Conservation (phyloP, 495 filamentous ascomycete genomes). For the Aspergillus diversus region DNA sequence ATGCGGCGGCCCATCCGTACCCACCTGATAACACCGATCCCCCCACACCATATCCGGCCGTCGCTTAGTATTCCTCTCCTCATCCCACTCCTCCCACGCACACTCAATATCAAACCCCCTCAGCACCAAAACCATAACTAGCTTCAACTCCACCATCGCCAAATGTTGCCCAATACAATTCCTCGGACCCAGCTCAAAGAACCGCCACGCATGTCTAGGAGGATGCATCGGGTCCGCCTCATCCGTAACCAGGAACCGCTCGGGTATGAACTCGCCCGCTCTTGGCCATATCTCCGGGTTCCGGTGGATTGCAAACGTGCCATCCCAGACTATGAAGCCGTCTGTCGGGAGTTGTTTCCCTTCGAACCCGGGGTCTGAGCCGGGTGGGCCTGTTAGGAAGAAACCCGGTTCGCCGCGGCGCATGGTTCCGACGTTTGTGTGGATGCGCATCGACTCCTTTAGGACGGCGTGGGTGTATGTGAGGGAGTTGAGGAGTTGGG, state of each 20-base stretch:
- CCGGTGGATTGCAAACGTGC: conserved; percentile 27
- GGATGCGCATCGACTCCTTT: conserved; percentile 52
- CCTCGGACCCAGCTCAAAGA: conserved; percentile 51
- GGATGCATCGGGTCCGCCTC: conserved; percentile 24
- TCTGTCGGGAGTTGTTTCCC: conserved; percentile 39
- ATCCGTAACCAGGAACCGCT: conserved; percentile 33
- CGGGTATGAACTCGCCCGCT: conserved; percentile 39
- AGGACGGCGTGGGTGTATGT: conserved; percentile 52
- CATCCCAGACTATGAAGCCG: conserved; percentile 25
- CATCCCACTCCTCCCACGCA: conserved; percentile 19
- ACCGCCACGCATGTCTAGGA: conserved; percentile 37
- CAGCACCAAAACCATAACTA: conserved; percentile 39
- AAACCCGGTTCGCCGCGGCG: conserved; percentile 36
- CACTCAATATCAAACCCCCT: conserved; percentile 34
- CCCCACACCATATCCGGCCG: background rate
- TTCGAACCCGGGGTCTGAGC: conserved; percentile 3
- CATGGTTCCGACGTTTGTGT: conserved; percentile 42
- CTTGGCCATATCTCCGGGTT: conserved; percentile 33
- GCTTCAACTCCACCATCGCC: conserved; percentile 41
- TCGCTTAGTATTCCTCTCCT: background rate
- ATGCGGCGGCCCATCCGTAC: background rate
- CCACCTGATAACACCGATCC: conserved; percentile 3
- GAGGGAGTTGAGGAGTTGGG: conserved; percentile 43
- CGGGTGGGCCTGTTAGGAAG: conserved; percentile 30
- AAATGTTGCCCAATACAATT: conserved; percentile 55